phyloP scores from a whole-genome alignment of 208 protist species.

The Wallacemonas rigidus region DNA sequence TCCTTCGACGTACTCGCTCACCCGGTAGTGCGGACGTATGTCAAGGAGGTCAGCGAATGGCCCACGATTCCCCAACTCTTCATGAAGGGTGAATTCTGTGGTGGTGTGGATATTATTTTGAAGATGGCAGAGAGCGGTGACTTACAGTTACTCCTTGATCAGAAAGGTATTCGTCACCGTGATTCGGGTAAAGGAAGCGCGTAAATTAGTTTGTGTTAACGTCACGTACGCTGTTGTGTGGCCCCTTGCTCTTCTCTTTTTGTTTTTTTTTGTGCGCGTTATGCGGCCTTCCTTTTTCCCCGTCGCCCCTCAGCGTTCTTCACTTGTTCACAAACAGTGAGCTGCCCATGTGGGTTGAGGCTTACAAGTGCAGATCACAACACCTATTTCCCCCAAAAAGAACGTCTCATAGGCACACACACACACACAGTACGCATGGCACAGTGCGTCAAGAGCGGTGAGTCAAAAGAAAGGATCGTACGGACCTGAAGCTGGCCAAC shows the following conservation, averaged over 20 bases:
- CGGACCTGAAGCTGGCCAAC: too few relatives aligned
- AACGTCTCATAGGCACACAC: background rate
- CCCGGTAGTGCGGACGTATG: constrained; percentile 88
- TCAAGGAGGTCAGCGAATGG: constrained; percentile 96
- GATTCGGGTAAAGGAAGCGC: constrained; percentile 34
- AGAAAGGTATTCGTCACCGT: constrained; percentile 80
- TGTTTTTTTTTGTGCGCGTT: background rate
- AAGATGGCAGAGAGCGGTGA: constrained; percentile 90
- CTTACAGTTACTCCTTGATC: constrained; percentile 81
- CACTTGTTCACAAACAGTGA: background rate
- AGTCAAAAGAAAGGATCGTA: too few relatives aligned
- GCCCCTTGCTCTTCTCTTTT: background rate
- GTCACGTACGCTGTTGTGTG: too few relatives aligned
- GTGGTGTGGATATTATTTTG: constrained; percentile 93
- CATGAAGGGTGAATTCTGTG: constrained; percentile 95
- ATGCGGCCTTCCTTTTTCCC: background rate
- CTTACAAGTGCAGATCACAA: constrained; percentile 5
- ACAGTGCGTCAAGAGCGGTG: too few relatives aligned
- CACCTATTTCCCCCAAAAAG: background rate
- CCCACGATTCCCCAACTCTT: constrained; percentile 97
- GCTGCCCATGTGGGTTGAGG: background rate
- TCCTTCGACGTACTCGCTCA: constrained; percentile 94
- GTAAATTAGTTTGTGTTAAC: too few relatives aligned
- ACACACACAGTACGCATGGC: too few relatives aligned
- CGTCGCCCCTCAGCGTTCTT: constrained; percentile 22